Conservation (phyloP, 2,329 filamentous ascomycete species). For the Xylaria sp. region DNA sequence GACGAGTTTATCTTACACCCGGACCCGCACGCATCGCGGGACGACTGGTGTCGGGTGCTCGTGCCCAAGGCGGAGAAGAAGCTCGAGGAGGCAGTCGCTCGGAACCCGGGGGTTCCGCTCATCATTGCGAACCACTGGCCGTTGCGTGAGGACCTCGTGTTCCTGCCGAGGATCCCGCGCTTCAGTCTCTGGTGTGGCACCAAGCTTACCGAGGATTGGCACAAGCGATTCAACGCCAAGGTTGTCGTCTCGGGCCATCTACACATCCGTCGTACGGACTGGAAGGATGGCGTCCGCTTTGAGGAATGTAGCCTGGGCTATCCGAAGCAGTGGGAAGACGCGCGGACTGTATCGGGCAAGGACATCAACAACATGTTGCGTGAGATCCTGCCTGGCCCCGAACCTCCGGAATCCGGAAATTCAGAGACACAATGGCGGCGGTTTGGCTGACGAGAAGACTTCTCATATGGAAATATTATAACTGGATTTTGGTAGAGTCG, state of each 20-base stretch:
- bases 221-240: slow-evolving; percentile 48
- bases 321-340: slow-evolving; percentile 51
- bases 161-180: slow-evolving; percentile 49
- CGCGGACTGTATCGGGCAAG: slow-evolving; percentile 41
- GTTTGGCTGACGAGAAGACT: slow-evolving; percentile 38
- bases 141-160: slow-evolving; percentile 50
- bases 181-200: slow-evolving; percentile 55
- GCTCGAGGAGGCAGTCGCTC: slow-evolving; percentile 43
- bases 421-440: slow-evolving; percentile 42
- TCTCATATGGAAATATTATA: background rate
- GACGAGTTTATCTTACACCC: slow-evolving; percentile 53
- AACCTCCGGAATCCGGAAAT: slow-evolving; percentile 39
- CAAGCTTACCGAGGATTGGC: slow-evolving; percentile 50
- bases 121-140: slow-evolving; percentile 54
- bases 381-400: slow-evolving; percentile 50
- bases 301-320: slow-evolving; percentile 53
- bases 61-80: slow-evolving; percentile 43
- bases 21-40: slow-evolving; percentile 48
- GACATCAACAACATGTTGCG: slow-evolving; percentile 50
- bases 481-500: background rate
- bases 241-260: slow-evolving; percentile 52
- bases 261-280: slow-evolving; percentile 53
- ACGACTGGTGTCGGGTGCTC: slow-evolving; percentile 50
- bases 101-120: slow-evolving; percentile 41
- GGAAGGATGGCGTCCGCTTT: slow-evolving; percentile 51